phyloP scores from a whole-genome alignment of 2,329 filamentous ascomycete species.

The Penicillium psychrosexuale region DNA sequence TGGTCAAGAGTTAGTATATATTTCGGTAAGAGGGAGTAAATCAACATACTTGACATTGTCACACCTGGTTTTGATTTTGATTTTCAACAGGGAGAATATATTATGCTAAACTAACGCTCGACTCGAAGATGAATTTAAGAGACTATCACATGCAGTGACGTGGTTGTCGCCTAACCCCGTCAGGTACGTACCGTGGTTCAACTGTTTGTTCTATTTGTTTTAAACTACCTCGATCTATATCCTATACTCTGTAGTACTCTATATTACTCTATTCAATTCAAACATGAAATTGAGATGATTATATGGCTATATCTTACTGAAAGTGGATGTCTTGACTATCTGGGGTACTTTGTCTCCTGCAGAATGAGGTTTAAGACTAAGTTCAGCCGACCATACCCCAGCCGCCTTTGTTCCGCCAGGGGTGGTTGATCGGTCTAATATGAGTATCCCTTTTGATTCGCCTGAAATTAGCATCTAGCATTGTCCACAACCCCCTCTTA shows the following conservation, averaged over 20 bases:
- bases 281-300: neutral
- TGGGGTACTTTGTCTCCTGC: neutral
- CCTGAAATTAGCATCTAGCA: neutral
- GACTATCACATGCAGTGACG: conserved; percentile 18
- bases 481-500: neutral
- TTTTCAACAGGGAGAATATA: neutral
- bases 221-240: no score
- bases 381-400: conserved; percentile 11
- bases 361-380: neutral
- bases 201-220: no score
- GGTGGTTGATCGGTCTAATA: neutral
- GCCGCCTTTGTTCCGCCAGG: conserved; percentile 22
- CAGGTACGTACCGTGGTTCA: neutral
- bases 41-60: conserved; percentile 27
- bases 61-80: neutral
- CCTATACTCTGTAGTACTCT: no score
- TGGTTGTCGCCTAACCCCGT: conserved; percentile 11
- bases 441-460: conserved; percentile 2
- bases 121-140: neutral
- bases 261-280: neutral
- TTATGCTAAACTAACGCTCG: neutral
- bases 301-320: neutral
- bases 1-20: conserved; percentile 15
- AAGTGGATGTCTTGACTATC: neutral
- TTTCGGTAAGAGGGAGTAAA: neutral